Percentiles rank a stretch among this genome's conserved stretches.
Evolutionary conservation across 495 filamentous ascomycete species (phyloP).

Genomic region (Barbatosphaeria neglecta): DNA sequence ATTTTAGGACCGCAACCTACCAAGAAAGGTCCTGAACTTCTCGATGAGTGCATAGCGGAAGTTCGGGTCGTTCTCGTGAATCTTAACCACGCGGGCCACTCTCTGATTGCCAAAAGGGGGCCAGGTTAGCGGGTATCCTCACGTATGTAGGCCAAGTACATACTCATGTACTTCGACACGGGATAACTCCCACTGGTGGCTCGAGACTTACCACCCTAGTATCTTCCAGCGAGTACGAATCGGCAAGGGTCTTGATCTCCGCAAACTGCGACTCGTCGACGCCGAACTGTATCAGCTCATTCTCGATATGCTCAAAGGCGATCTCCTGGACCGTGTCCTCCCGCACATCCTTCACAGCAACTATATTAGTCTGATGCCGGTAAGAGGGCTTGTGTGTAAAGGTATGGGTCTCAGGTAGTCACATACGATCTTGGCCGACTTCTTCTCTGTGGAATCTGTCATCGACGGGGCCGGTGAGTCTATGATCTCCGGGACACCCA

Average conservation of each 20-base stretch:
- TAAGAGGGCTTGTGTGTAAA: no score
- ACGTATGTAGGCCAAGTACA: not conserved
- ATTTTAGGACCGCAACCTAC: not conserved
- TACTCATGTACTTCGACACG: not conserved
- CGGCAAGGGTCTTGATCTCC: constrained; percentile 1
- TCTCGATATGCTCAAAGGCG: not conserved
- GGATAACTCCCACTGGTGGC: no score
- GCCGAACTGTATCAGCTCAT: not conserved
- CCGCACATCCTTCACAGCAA: not conserved
- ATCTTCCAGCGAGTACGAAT: constrained; percentile 1
- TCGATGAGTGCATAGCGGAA: constrained; percentile 9
- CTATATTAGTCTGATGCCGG: no score
- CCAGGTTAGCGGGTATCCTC: no score
- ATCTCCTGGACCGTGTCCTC: constrained; percentile 1
- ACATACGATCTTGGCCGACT: not conserved
- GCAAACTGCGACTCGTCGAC: not conserved
- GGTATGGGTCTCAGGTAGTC: no score
- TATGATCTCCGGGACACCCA: not conserved
- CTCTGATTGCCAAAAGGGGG: not conserved
- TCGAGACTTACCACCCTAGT: not conserved
- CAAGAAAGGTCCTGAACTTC: constrained; percentile 7
- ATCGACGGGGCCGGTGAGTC: not conserved
- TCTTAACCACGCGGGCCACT: constrained; percentile 1
- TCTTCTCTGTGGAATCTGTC: not conserved
- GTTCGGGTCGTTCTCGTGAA: constrained; percentile 12